Conservation (phyloP, 768 basidiomycete genomes). For the Trametes gibbosa region DNA sequence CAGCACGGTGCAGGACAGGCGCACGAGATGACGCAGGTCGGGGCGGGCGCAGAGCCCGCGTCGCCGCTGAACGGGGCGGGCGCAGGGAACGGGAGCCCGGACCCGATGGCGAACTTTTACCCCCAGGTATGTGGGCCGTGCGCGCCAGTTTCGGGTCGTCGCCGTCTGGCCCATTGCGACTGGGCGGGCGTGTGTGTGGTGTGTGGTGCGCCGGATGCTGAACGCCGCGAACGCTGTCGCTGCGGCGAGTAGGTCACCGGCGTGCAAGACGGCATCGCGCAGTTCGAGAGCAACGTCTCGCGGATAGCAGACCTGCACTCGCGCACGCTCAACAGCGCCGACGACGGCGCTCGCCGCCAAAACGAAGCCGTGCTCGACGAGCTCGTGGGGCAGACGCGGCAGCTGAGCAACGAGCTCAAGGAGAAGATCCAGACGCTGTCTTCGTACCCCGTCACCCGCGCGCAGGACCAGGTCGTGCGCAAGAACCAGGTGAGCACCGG, state of each 20-base stretch:
- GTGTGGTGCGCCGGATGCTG: not conserved
- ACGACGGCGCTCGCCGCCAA: slow-evolving; percentile 61
- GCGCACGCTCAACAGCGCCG: slow-evolving; percentile 72
- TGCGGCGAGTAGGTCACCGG: slow-evolving; percentile 55
- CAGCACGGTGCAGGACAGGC: slow-evolving; percentile 18
- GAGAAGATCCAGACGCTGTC: slow-evolving; percentile 70
- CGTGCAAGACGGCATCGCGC: slow-evolving; percentile 66
- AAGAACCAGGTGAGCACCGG: slow-evolving; percentile 63
- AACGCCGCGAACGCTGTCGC: not conserved
- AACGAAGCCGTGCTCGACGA: slow-evolving; percentile 63
- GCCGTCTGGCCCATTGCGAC: too few species aligned
- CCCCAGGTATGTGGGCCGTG: slow-evolving; percentile 32
- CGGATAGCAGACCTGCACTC: slow-evolving; percentile 73
- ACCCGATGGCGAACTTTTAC: slow-evolving; percentile 32
- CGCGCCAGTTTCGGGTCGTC: too few species aligned
- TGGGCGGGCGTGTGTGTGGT: not conserved
- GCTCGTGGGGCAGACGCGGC: slow-evolving; percentile 69
- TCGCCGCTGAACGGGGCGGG: slow-evolving; percentile 22
- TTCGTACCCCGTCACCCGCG: slow-evolving; percentile 56
- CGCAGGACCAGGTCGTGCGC: slow-evolving; percentile 70
- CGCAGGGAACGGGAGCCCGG: slow-evolving; percentile 21
- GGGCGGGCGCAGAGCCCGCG: slow-evolving; percentile 16
- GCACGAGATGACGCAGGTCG: slow-evolving; percentile 32
- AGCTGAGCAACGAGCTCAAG: slow-evolving; percentile 67
- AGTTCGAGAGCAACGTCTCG: slow-evolving; percentile 67